A percentile compares a stretch with the other conserved stretches of the same genome.
Conservation (phyloP, 495 filamentous ascomycete genomes). For the Lineolata rhizophorae region DNA sequence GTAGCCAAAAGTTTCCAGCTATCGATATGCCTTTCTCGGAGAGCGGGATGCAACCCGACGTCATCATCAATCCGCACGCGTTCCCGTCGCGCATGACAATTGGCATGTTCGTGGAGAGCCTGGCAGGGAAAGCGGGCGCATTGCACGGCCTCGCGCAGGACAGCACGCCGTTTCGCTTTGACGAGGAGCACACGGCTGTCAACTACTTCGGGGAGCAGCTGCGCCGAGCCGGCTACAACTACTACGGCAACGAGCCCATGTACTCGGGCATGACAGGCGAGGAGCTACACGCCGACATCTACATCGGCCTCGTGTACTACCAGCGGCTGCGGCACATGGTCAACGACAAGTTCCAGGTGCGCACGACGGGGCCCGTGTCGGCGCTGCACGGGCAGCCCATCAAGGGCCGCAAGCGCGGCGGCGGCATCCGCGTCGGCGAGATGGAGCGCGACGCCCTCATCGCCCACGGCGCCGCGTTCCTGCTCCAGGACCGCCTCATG, state of each 20-base stretch:
- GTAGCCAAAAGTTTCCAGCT: constrained; percentile 87
- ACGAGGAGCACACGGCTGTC: constrained; percentile 73
- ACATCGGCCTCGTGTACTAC: constrained; percentile 91
- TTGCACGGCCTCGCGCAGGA: constrained; percentile 90
- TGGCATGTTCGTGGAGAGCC: constrained; percentile 95
- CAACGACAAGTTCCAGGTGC: constrained; percentile 97
- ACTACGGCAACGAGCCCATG: constrained; percentile 94
- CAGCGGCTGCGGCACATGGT: constrained; percentile 97
- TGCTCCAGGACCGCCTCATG: constrained; percentile 84
- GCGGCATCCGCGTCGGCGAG: constrained; percentile 95
- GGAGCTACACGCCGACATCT: constrained; percentile 88
- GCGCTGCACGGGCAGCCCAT: constrained; percentile 84
- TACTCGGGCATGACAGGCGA: constrained; percentile 91
- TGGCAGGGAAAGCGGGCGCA: constrained; percentile 85
- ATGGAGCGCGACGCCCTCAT: constrained; percentile 94
- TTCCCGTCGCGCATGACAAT: constrained; percentile 99
- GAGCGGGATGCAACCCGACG: constrained; percentile 85
- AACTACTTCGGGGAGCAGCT: constrained; percentile 95
- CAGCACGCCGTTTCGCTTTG: constrained; percentile 82
- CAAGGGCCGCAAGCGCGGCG: constrained; percentile 86
- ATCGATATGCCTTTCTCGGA: constrained; percentile 96
- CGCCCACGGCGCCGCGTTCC: constrained; percentile 83
- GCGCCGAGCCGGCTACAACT: constrained; percentile 86
- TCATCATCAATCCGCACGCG: constrained; percentile 98
- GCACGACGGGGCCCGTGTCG: constrained; percentile 82